Conservation (phyloP, 805 yeast species). For the Hanseniaspora vineae region DNA sequence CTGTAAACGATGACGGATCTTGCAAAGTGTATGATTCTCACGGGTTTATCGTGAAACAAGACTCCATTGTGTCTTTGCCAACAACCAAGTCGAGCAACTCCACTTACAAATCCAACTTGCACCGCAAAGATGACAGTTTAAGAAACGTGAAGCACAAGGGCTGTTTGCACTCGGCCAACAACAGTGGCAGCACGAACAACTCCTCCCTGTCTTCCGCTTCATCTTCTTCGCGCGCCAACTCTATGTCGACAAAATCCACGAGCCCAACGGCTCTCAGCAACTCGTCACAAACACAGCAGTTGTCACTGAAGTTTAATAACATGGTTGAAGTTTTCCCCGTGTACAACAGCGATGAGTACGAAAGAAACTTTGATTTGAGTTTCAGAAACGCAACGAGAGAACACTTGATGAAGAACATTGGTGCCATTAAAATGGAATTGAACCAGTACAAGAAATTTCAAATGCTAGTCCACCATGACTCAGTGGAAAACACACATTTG, state of each 20-base stretch:
- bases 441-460: conserved; percentile 49
- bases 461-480: conserved; percentile 56
- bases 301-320: conserved; percentile 13
- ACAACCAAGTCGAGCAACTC: neutral
- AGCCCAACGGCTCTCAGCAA: too few relatives aligned
- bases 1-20: neutral
- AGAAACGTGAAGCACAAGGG: neutral
- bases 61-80: neutral
- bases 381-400: conserved; percentile 12
- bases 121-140: too few relatives aligned
- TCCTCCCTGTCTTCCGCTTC: neutral
- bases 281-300: neutral
- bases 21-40: neutral
- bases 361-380: conserved; percentile 12
- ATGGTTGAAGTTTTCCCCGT: conserved; percentile 18
- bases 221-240: neutral
- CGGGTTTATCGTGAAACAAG: neutral
- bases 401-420: conserved; percentile 11
- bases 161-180: neutral
- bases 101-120: too few relatives aligned
- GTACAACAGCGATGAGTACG: conserved; percentile 18
- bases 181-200: neutral
- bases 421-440: conserved; percentile 44
- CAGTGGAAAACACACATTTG: conserved; percentile 52
- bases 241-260: neutral